Percentiles rank a stretch among this genome's conserved stretches.
Evolutionary conservation across 2,329 filamentous ascomycete genomes (phyloP).

Genomic region (Fusarium subtropicale): DNA sequence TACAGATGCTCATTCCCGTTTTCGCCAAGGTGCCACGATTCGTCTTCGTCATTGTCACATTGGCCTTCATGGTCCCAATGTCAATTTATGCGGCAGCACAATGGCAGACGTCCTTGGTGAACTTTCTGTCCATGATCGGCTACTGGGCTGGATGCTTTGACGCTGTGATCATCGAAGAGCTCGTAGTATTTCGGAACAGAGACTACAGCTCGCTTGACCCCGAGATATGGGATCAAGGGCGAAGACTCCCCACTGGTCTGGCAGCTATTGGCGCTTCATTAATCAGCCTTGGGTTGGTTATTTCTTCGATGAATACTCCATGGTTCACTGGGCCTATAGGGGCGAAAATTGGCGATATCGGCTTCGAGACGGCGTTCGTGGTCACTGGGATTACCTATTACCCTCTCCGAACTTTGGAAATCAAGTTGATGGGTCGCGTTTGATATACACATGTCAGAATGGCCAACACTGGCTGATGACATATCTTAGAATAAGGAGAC

Average conservation of each 20-base stretch:
- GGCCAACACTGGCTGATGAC: not conserved
- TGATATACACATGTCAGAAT: constrained; percentile 9
- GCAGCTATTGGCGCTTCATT: constrained; percentile 59
- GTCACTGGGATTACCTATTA: constrained; percentile 56
- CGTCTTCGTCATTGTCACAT: constrained; percentile 55
- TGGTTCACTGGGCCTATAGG: constrained; percentile 60
- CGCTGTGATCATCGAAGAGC: constrained; percentile 56
- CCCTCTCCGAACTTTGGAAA: constrained; percentile 52
- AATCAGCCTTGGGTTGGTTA: constrained; percentile 55
- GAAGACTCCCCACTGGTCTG: constrained; percentile 56
- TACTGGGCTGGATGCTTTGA: constrained; percentile 61
- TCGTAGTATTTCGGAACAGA: constrained; percentile 57
- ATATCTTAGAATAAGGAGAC: not conserved
- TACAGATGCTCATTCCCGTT: constrained; percentile 57
- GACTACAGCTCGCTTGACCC: constrained; percentile 57
- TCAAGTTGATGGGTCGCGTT: constrained; percentile 46
- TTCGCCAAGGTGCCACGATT: constrained; percentile 57
- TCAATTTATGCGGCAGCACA: constrained; percentile 56
- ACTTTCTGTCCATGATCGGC: constrained; percentile 59
- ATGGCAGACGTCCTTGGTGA: constrained; percentile 57
- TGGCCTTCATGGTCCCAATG: constrained; percentile 57
- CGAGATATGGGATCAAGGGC: constrained; percentile 57
- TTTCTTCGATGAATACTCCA: constrained; percentile 58
- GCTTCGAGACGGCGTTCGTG: constrained; percentile 59
- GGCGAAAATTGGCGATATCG: constrained; percentile 57